Evolutionary conservation across 176 grass and related monocot genomes (phyloP).

Genomic region (Rhipidocladum racemiflorum): DNA sequence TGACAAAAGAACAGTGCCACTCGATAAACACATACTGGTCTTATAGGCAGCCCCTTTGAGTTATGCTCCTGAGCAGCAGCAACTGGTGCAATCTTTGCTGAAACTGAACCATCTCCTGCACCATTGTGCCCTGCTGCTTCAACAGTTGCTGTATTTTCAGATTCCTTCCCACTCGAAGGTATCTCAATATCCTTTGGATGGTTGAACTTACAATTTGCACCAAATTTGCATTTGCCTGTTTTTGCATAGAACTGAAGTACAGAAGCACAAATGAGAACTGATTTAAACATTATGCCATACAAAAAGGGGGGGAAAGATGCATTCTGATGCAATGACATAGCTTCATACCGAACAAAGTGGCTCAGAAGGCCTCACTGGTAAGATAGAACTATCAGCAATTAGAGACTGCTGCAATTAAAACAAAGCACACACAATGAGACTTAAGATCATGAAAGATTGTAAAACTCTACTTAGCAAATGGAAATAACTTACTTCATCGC

Average conservation of each 20-base stretch:
- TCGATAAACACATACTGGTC: constrained; percentile 53
- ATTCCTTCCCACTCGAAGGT: constrained; percentile 39
- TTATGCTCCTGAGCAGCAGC: constrained; percentile 54
- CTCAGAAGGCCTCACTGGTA: constrained; percentile 66
- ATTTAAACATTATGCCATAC: background rate
- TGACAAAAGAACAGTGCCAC: constrained; percentile 5
- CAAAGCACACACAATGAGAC: constrained; percentile 24
- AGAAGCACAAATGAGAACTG: constrained; percentile 12
- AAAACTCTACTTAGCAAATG: background rate
- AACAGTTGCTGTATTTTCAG: constrained; percentile 25
- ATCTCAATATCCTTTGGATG: constrained; percentile 65
- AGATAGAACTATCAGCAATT: constrained; percentile 31
- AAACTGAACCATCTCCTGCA: constrained; percentile 34
- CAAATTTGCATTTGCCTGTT: constrained; percentile 86
- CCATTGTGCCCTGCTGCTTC: constrained; percentile 32
- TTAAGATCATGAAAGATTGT: background rate
- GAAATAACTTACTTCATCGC: constrained; percentile 34
- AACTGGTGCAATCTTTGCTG: constrained; percentile 36
- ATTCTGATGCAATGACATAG: background rate
- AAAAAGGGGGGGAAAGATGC: background rate
- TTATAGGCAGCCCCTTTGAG: constrained; percentile 78
- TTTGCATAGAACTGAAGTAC: constrained; percentile 64
- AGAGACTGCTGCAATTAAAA: constrained; percentile 40
- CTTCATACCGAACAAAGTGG: constrained; percentile 60
- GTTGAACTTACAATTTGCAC: constrained; percentile 67